Percentiles rank a stretch among this genome's conserved stretches.
phyloP scores from a whole-genome alignment of 2,329 filamentous ascomycete species.

The Fusarium tuaranense region DNA sequence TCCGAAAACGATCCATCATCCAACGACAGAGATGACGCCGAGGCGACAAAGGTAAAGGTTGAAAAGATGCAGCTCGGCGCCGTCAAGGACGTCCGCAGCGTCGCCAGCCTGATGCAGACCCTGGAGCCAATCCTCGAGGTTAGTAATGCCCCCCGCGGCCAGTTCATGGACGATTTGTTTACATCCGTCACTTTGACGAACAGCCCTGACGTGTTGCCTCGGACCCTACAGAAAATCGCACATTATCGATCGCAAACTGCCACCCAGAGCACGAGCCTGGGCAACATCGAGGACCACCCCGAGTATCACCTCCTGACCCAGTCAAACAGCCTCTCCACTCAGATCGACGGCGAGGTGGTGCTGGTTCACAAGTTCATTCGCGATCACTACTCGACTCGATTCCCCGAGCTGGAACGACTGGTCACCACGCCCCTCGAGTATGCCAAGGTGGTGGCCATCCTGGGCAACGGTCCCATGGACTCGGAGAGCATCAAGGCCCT shows the following conservation, averaged over 20 bases:
- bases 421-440: slow-evolving; percentile 95
- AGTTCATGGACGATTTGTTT: slow-evolving; percentile 61
- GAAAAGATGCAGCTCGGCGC: slow-evolving; percentile 83
- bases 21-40: slow-evolving; percentile 70
- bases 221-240: slow-evolving; percentile 78
- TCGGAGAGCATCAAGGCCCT: slow-evolving; percentile 82
- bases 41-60: slow-evolving; percentile 80
- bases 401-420: slow-evolving; percentile 90
- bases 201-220: slow-evolving; percentile 75
- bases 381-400: slow-evolving; percentile 94
- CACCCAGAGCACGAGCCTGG: slow-evolving; percentile 73
- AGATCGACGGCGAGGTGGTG: slow-evolving; percentile 92
- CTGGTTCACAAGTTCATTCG: slow-evolving; percentile 96
- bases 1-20: slow-evolving; percentile 49
- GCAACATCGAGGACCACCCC: slow-evolving; percentile 90
- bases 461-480: slow-evolving; percentile 92
- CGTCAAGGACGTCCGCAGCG: slow-evolving; percentile 82
- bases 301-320: slow-evolving; percentile 91
- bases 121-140: slow-evolving; percentile 86
- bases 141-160: slow-evolving; percentile 57
- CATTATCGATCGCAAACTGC: slow-evolving; percentile 78
- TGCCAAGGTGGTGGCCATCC: slow-evolving; percentile 92
- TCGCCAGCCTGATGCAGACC: slow-evolving; percentile 84
- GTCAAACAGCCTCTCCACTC: slow-evolving; percentile 89
- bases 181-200: slow-evolving; percentile 67